A percentile compares a stretch with the other conserved stretches of the same genome.
Evolutionary conservation across 176 grass and related monocot species (phyloP).

Genomic region (barley (Hordeum vulgare)): MorexV3_pseudomolecules_assembly NC_058519.1:292210185-292210684

Average conservation of each 20-base stretch:
- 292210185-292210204: too few relatives aligned
- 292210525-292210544: background rate
- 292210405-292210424: background rate
- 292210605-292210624: background rate
- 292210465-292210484: background rate
- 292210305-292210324: too few relatives aligned
- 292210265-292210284: too few relatives aligned
- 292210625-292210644: background rate
- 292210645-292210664: background rate
- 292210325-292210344: too few relatives aligned
- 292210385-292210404: background rate
- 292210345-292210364: too few relatives aligned
- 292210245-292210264: too few relatives aligned
- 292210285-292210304: too few relatives aligned
- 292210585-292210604: background rate
- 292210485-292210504: background rate
- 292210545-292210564: constrained; percentile 11
- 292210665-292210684: background rate
- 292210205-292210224: too few relatives aligned
- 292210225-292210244: too few relatives aligned
- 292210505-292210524: background rate
- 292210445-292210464: background rate
- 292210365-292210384: too few relatives aligned
- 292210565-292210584: background rate
- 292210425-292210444: background rate